Percentiles rank a stretch among this genome's conserved stretches.
Conservation (phyloP, 2,329 filamentous ascomycete genomes). For the Aquanectria penicillioides region DNA sequence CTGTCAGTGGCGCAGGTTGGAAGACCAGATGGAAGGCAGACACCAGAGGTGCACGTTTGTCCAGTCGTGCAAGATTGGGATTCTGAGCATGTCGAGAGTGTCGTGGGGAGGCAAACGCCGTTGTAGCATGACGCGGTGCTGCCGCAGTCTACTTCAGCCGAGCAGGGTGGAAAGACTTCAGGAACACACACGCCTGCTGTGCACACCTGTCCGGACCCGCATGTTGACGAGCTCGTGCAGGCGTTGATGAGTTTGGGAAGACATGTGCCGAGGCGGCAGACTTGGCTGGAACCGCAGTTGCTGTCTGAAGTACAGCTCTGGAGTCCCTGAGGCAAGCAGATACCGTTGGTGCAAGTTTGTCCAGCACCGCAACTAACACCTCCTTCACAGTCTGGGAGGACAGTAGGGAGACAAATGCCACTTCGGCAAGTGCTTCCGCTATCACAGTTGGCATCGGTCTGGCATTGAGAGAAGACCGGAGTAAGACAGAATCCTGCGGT, state of each 20-base stretch:
- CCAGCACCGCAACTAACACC: not conserved
- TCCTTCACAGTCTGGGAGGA: not conserved
- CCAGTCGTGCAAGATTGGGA: not conserved
- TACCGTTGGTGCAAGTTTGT: not conserved
- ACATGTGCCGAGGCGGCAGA: slow-evolving; percentile 9
- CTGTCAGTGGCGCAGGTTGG: not conserved
- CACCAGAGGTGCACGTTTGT: slow-evolving; percentile 5
- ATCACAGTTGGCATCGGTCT: not conserved
- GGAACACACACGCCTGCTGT: slow-evolving; percentile 13
- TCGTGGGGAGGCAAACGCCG: slow-evolving; percentile 5
- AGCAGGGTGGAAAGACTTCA: slow-evolving; percentile 7
- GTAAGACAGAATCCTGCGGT: slow-evolving; percentile 10
- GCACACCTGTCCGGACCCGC: not conserved
- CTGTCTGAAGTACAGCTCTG: not conserved
- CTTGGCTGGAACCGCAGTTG: not conserved
- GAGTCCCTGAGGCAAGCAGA: slow-evolving; percentile 5
- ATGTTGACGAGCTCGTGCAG: not conserved
- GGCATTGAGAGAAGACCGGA: not conserved
- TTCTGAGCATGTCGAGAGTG: slow-evolving; percentile 1
- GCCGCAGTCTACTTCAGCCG: not conserved
- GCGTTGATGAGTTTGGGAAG: not conserved
- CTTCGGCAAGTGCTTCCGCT: not conserved
- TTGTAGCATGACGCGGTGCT: slow-evolving; percentile 5
- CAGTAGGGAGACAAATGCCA: slow-evolving; percentile 1
- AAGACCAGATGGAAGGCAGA: slow-evolving; percentile 7